Base-by-base conservation (phyloP, 257 asterid species). In the Ocimum tenuiflorum region DNA sequence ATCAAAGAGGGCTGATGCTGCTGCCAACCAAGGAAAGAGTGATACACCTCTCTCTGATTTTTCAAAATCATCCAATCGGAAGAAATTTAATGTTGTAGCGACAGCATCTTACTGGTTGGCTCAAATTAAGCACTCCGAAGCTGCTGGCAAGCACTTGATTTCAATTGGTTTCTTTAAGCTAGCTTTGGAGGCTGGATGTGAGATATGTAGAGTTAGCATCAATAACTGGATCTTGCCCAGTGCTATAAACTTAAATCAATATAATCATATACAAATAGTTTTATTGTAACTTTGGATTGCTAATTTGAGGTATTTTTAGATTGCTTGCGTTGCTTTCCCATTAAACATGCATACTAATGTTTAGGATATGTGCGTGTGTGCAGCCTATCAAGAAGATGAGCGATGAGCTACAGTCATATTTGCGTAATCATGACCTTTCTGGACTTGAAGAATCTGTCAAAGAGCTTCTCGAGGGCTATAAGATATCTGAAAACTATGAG, bases 151-250 rank as follows among this genome's bases (percentile, higher is more conserved):
- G 81, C 97, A 91, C 77, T 80, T 85, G 0, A 70, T 91, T 54
- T 86, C 97, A 38, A 87, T 91, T 74, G 97, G 94, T 15, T 91
- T 91, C 78, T 91, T 91, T 75, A 86, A 79, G 81, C 95, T 91
- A 70, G 95, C 95, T 68, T 50, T 86, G 59, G 96, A 89, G 75
- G 86, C 95, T 69, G 90, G 89, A 22, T 89, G 96, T 50, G 96
- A 89, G 95, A 96, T 88, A 84, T 20, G 48, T 18, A 22, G 19
- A 33, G 33, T n/a, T n/a, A n/a, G n/a, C n/a, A n/a, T n/a, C n/a
- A n/a, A n/a, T n/a, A n/a, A n/a, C n/a, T n/a, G n/a, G n/a, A n/a
- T n/a, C n/a, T n/a, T n/a, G n/a, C n/a, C n/a, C n/a, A n/a, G n/a
- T n/a, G n/a, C n/a, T n/a, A n/a, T n/a, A n/a, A n/a, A n/a, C n/a